Evolutionary conservation across 2,329 filamentous ascomycete genomes (phyloP), one percentile per base, ranked within the genome.

Genomic region (Stachybotrys chlorohalonatus): DNA sequence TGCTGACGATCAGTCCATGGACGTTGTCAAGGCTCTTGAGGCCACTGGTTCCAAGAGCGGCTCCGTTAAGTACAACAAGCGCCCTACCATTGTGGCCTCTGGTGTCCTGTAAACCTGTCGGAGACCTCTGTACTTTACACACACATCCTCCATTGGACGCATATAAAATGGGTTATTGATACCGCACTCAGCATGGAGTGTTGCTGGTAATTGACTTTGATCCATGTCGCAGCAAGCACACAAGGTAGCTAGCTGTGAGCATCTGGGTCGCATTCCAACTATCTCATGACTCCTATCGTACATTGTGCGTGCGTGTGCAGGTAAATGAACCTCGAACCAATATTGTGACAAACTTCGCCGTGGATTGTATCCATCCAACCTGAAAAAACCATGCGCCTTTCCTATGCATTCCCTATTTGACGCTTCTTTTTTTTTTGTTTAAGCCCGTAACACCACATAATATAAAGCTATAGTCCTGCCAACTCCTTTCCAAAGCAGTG

Each of bases 1-100:
- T 50, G 75, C 75, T 56, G 77, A 80, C 59, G 57, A 70, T 1
- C 61, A 71, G 49, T 77, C 74, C 55, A 62, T 83, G 70, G 65
- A 72, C 32, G 60, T 85, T 55, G 82, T 87, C 71, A 79, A 75
- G 75, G 75, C 81, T 57, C 68, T 87, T 47, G 84, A 87, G 78
- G 80, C 79, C 53, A 79, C 76, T 54, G 84, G 83, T 64, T 77
- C 74, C 57, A 65, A 73, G 60, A 77, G 69, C 66, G 84, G 84
- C 57, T 70, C 74, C 56, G 73, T 84, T 68, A 75, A 79, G 67
- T 82, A 80, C 72, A 62, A 60, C 67, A 79, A 79, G 70, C 77
- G 77, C 68, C 79, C 83, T 60, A 81, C 77, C 68, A 86, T 86
- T 61, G 72, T 78, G 63, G 68, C 75, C 58, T 74, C 68, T 62